Percentiles rank a stretch among this genome's conserved stretches.
phyloP scores from a whole-genome alignment of 2,329 filamentous ascomycete genomes.

The Penicillium sumatraense region DNA sequence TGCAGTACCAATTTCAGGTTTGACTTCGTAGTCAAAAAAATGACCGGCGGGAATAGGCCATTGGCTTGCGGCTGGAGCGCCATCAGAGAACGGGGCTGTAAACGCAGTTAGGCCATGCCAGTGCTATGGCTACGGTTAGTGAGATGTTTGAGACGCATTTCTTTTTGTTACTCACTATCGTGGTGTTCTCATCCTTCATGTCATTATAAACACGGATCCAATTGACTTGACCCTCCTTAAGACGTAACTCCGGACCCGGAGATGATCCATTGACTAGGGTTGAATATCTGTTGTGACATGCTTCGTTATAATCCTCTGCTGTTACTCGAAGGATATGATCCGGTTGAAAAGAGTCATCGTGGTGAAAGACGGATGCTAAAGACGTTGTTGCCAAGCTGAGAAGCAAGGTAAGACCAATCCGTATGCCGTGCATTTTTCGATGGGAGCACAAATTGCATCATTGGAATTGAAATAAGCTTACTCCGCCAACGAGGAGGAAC shows the following conservation, averaged over 20 bases:
- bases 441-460: background rate
- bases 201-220: constrained; percentile 67
- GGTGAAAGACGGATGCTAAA: background rate
- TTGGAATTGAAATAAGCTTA: background rate
- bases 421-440: background rate
- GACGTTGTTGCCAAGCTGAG: background rate
- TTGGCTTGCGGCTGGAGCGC: constrained; percentile 63
- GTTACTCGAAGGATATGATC: constrained; percentile 10
- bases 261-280: constrained; percentile 9
- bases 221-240: constrained; percentile 49
- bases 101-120: constrained; percentile 69
- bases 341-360: constrained; percentile 7
- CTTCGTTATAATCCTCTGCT: background rate
- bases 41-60: constrained; percentile 67
- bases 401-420: background rate
- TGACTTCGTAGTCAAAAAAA: constrained; percentile 71
- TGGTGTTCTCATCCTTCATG: constrained; percentile 58
- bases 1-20: constrained; percentile 56
- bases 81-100: constrained; percentile 67
- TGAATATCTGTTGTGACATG: constrained; percentile 1
- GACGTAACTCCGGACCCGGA: constrained; percentile 56
- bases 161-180: constrained; percentile 51
- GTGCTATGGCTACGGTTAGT: constrained; percentile 50
- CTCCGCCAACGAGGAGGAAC: background rate
- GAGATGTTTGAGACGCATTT: background rate